These are phyloP conservation scores for Pseudocercospora cruenta DNA, from an alignment of 2,329 filamentous ascomycete genomes.

Conservation along the genomic window DNA sequence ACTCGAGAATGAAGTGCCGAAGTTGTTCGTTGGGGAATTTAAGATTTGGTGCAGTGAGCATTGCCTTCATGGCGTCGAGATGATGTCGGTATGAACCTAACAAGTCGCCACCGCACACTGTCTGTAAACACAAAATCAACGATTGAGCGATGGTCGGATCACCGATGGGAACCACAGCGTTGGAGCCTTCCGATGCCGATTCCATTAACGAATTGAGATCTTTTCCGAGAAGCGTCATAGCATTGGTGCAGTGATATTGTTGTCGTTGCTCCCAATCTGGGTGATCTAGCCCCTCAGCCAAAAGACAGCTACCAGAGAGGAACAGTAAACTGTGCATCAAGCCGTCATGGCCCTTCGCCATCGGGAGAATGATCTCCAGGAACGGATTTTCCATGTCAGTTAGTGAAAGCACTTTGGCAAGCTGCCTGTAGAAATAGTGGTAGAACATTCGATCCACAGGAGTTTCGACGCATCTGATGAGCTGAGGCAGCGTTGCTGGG, in stretches of 20 bases:
- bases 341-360: conserved; percentile 77
- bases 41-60: conserved; percentile 63
- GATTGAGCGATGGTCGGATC: conserved; percentile 65
- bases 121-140: conserved; percentile 63
- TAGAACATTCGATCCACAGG: conserved; percentile 78
- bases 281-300: conserved; percentile 44
- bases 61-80: conserved; percentile 72
- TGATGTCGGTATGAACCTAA: conserved; percentile 63
- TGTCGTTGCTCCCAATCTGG: conserved; percentile 57
- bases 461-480: conserved; percentile 82
- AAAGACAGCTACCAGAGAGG: conserved; percentile 75
- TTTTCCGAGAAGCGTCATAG: conserved; percentile 34
- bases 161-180: conserved; percentile 40
- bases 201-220: conserved; percentile 19
- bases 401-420: conserved; percentile 80
- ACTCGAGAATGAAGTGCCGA: conserved; percentile 71
- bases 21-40: conserved; percentile 62
- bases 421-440: conserved; percentile 77
- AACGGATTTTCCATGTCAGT: conserved; percentile 82
- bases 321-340: conserved; percentile 91
- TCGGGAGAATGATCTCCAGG: conserved; percentile 78
- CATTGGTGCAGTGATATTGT: conserved; percentile 56
- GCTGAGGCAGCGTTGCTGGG: conserved; percentile 49
- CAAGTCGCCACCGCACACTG: conserved; percentile 63
- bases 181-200: background rate